phyloP scores from a whole-genome alignment of 1,284 basidiomycete species.

The Irpex sp. region DNA sequence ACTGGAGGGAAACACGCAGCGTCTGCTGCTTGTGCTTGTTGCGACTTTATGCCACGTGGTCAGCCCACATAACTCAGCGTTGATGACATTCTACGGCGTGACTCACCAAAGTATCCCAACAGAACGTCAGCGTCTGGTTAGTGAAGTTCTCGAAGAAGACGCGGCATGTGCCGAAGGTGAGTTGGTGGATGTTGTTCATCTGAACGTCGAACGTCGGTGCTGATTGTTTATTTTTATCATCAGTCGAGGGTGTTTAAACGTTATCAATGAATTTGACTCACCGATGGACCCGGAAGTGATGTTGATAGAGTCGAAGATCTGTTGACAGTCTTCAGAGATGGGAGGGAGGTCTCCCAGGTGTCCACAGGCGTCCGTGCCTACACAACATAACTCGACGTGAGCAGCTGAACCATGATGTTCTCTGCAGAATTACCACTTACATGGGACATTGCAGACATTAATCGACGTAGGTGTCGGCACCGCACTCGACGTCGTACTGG shows the following conservation, averaged over 20 bases:
- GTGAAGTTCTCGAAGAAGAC: constrained; percentile 23
- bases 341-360: constrained; percentile 18
- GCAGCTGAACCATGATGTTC: background rate
- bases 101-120: constrained; percentile 19
- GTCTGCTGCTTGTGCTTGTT: constrained; percentile 17
- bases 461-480: constrained; percentile 1
- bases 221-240: background rate
- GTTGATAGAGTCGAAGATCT: constrained; percentile 19
- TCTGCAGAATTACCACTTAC: constrained; percentile 4
- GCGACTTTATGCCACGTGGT: background rate
- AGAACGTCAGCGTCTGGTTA: constrained; percentile 14
- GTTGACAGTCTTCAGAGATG: constrained; percentile 17
- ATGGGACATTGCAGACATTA: constrained; percentile 17
- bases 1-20: constrained; percentile 20
- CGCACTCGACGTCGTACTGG: background rate
- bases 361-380: constrained; percentile 18
- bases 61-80: background rate
- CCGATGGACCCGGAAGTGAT: constrained; percentile 19
- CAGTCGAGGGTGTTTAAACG: background rate
- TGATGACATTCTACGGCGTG: background rate
- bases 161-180: constrained; percentile 22
- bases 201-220: constrained; percentile 20
- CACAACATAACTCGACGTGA: background rate
- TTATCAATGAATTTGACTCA: background rate
- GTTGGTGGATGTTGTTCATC: constrained; percentile 18